phyloP scores from a whole-genome alignment of 345 rosid species.

The Lepidium africanum region DNA sequence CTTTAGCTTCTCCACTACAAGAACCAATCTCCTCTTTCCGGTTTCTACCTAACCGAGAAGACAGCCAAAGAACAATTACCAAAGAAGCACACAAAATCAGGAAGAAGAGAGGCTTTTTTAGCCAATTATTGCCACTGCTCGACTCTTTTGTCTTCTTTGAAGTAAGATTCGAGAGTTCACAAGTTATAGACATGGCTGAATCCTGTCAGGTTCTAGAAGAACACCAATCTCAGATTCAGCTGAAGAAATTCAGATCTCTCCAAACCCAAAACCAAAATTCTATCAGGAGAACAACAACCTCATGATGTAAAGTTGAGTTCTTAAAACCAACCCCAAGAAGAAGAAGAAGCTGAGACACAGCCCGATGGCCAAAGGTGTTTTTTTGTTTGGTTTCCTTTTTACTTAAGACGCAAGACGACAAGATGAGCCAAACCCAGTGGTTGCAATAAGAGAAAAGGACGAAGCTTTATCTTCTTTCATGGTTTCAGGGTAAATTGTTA shows the following conservation, averaged over 20 bases:
- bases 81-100: conserved; percentile 32
- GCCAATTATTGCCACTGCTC: conserved; percentile 34
- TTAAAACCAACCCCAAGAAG: not conserved
- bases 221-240: conserved; percentile 23
- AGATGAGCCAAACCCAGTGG: conserved; percentile 38
- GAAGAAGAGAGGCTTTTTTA: conserved; percentile 33
- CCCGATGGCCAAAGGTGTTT: conserved; percentile 9
- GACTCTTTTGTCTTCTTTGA: conserved; percentile 42
- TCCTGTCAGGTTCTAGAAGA: conserved; percentile 25
- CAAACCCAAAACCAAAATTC: not conserved
- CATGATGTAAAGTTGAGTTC: conserved; percentile 3
- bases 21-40: conserved; percentile 20
- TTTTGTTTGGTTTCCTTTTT: conserved; percentile 3
- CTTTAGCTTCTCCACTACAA: conserved; percentile 40
- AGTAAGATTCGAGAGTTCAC: conserved; percentile 39
- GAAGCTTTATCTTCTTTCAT: conserved; percentile 22
- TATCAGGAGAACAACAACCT: conserved; percentile 14
- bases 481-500: conserved; percentile 9
- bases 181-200: conserved; percentile 46
- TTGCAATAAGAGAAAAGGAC: conserved; percentile 30
- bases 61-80: conserved; percentile 32
- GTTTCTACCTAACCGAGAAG: conserved; percentile 26
- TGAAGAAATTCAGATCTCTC: conserved; percentile 20
- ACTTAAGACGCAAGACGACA: conserved; percentile 41
- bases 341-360: conserved; percentile 15